phyloP scores from a whole-genome alignment of 768 basidiomycete genomes.

The Termitomyces sp. region DNA sequence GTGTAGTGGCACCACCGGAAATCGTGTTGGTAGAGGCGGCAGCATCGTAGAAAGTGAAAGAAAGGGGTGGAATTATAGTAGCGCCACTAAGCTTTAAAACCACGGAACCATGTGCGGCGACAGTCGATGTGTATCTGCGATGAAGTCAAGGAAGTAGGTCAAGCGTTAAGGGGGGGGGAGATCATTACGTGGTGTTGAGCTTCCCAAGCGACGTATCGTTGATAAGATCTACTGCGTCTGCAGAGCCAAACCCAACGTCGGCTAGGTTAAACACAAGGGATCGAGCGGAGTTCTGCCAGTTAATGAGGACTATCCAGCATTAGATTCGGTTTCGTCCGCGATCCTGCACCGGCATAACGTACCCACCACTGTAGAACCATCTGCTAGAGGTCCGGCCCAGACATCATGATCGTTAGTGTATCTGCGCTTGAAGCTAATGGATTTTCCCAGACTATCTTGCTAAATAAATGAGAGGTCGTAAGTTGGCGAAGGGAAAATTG shows the following conservation, averaged over 20 bases:
- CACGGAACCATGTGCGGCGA: slow-evolving; percentile 27
- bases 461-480: slow-evolving; percentile 17
- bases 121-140: slow-evolving; percentile 28
- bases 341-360: slow-evolving; percentile 5
- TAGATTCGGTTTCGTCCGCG: not conserved
- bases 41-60: slow-evolving; percentile 30
- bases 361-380: slow-evolving; percentile 42
- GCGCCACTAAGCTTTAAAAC: slow-evolving; percentile 31
- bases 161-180: not conserved
- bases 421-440: slow-evolving; percentile 38
- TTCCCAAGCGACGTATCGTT: slow-evolving; percentile 31
- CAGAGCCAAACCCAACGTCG: slow-evolving; percentile 36
- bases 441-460: slow-evolving; percentile 42
- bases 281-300: slow-evolving; percentile 33
- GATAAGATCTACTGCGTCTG: slow-evolving; percentile 33
- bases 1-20: slow-evolving; percentile 30
- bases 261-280: slow-evolving; percentile 35
- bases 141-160: not conserved
- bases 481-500: not conserved
- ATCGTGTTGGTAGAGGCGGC: slow-evolving; percentile 27
- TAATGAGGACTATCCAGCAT: slow-evolving; percentile 33
- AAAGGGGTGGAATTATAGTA: slow-evolving; percentile 18
- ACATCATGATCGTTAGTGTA: slow-evolving; percentile 45
- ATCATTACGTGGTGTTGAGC: slow-evolving; percentile 28
- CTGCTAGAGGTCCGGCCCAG: slow-evolving; percentile 41